phyloP scores from a whole-genome alignment of 2,329 filamentous ascomycete species.

The Sarocladium kiliense region DNA sequence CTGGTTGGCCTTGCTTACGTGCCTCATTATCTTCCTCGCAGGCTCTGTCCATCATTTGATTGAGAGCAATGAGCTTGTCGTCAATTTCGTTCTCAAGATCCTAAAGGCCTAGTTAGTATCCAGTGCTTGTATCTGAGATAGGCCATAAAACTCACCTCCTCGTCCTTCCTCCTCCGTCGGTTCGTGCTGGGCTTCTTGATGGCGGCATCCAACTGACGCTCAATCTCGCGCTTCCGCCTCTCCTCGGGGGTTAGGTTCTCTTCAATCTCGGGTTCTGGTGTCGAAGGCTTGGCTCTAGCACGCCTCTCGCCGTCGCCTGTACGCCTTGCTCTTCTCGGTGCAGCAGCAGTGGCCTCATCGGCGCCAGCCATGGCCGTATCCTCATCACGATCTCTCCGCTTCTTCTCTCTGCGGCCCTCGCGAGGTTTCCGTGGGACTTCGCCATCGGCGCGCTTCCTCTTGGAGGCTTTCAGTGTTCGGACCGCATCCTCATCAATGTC shows the following conservation, averaged over 20 bases:
- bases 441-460: constrained; percentile 60
- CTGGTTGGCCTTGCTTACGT: constrained; percentile 72
- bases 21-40: constrained; percentile 82
- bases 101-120: constrained; percentile 35
- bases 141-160: constrained; percentile 43
- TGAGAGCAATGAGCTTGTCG: constrained; percentile 81
- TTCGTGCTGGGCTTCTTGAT: constrained; percentile 66
- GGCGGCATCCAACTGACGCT: constrained; percentile 82
- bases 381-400: constrained; percentile 45
- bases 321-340: constrained; percentile 43
- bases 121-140: background rate
- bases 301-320: constrained; percentile 41
- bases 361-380: constrained; percentile 43
- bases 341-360: constrained; percentile 36
- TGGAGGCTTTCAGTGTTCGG: constrained; percentile 58
- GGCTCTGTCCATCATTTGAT: constrained; percentile 83
- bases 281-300: constrained; percentile 35
- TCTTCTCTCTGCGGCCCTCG: constrained; percentile 67
- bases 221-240: constrained; percentile 75
- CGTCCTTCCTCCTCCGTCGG: constrained; percentile 76
- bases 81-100: constrained; percentile 89
- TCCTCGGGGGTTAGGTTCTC: constrained; percentile 80
- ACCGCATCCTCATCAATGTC: constrained; percentile 64
- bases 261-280: constrained; percentile 63
- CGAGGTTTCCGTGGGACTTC: constrained; percentile 66